Conservation (phyloP, 495 filamentous ascomycete genomes). For the Aspergillus taichungensis region DNA sequence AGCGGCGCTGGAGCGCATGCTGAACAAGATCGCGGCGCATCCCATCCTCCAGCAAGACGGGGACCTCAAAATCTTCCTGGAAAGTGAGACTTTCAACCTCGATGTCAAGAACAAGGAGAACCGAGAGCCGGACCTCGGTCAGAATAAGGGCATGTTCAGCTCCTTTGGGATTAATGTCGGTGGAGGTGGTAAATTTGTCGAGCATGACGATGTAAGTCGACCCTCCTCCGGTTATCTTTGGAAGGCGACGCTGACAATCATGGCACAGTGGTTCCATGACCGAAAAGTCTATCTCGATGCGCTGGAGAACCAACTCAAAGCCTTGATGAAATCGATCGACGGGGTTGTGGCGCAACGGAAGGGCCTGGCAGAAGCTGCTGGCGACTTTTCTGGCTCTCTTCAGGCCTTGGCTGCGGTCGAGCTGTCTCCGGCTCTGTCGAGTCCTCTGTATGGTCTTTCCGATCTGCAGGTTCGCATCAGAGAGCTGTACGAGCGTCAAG, state of each 20-base stretch:
- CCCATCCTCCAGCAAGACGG: conserved; percentile 86
- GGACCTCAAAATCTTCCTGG: conserved; percentile 91
- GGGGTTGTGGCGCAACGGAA: conserved; percentile 85
- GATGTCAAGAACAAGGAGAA: conserved; percentile 98
- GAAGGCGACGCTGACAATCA: conserved; percentile 1
- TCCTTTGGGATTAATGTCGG: conserved; percentile 72
- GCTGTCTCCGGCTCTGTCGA: conserved; percentile 78
- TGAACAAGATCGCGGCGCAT: conserved; percentile 89
- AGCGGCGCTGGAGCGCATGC: conserved; percentile 87
- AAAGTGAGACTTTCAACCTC: conserved; percentile 89
- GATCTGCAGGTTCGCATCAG: conserved; percentile 88
- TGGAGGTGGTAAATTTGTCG: conserved; percentile 76
- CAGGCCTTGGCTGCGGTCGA: conserved; percentile 84
- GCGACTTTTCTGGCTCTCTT: conserved; percentile 86
- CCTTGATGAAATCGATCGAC: conserved; percentile 87
- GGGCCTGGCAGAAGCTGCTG: conserved; percentile 83
- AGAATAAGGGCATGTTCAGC: conserved; percentile 89
- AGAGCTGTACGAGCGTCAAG: conserved; percentile 92
- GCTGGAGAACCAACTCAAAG: conserved; percentile 89
- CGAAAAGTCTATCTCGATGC: conserved; percentile 90
- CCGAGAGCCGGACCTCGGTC: conserved; percentile 72
- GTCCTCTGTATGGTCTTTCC: conserved; percentile 79
- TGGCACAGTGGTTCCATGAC: conserved; percentile 85
- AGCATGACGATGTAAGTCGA: conserved; percentile 84
- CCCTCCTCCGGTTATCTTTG: background rate